Evolutionary conservation across 192 early-diverging fungal species (phyloP).

Genomic region (Coemansia sp.): DNA sequence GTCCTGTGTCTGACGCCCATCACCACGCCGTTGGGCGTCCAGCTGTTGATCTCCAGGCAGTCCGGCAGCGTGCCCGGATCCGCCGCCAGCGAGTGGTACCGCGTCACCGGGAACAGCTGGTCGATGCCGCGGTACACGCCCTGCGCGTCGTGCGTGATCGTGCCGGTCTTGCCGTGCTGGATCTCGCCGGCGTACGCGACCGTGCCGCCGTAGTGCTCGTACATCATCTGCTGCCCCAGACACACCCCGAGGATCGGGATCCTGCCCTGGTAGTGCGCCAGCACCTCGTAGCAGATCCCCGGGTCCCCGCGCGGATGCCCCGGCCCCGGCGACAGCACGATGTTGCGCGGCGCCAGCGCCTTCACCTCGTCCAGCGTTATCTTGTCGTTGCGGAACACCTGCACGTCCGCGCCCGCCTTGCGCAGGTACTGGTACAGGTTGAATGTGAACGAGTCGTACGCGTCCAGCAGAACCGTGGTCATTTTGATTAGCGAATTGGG

Average conservation of each 20-base stretch:
- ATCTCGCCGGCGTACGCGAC: slow-evolving; percentile 95
- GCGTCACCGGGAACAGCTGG: slow-evolving; percentile 84
- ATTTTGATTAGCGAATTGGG: slow-evolving; percentile 10
- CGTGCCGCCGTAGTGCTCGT: slow-evolving; percentile 89
- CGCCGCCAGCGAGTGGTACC: slow-evolving; percentile 97
- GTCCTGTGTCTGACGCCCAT: slow-evolving; percentile 95
- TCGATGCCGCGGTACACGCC: slow-evolving; percentile 84
- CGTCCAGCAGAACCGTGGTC: slow-evolving; percentile 83
- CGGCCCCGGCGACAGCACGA: slow-evolving; percentile 96
- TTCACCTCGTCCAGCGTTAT: slow-evolving; percentile 83
- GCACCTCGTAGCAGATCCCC: slow-evolving; percentile 86
- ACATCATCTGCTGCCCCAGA: slow-evolving; percentile 98
- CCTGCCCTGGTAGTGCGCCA: slow-evolving; percentile 87
- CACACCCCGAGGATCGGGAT: slow-evolving; percentile 97
- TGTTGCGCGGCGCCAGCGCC: slow-evolving; percentile 83
- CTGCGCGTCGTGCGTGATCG: slow-evolving; percentile 86
- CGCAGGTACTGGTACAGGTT: slow-evolving; percentile 97
- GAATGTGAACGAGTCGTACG: slow-evolving; percentile 99
- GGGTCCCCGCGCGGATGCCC: slow-evolving; percentile 89
- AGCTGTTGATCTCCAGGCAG: slow-evolving; percentile 82
- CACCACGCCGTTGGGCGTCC: slow-evolving; percentile 77
- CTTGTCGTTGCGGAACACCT: slow-evolving; percentile 92
- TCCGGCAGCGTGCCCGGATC: slow-evolving; percentile 78
- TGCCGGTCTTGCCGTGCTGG: slow-evolving; percentile 93
- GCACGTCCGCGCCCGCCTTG: slow-evolving; percentile 87